Evolutionary conservation across 2,329 filamentous ascomycete species (phyloP).

Genomic region (Bipolaris oryzae): DNA sequence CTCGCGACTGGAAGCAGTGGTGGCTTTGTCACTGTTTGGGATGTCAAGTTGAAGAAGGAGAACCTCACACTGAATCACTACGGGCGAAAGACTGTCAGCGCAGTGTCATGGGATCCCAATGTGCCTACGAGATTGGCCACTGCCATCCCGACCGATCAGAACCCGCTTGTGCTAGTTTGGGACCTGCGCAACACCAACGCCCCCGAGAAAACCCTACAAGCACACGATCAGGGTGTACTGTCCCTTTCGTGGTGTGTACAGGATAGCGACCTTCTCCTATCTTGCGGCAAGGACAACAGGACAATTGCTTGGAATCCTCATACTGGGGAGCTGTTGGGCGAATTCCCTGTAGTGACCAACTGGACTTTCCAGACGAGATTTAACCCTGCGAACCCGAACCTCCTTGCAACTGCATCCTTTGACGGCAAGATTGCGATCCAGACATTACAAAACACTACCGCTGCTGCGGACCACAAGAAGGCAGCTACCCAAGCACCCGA

Average conservation of each 20-base stretch:
- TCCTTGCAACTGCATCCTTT: slow-evolving; percentile 94
- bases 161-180: slow-evolving; percentile 90
- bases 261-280: slow-evolving; percentile 86
- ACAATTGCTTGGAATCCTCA: slow-evolving; percentile 97
- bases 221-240: slow-evolving; percentile 92
- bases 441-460: slow-evolving; percentile 91
- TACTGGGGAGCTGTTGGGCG: slow-evolving; percentile 83
- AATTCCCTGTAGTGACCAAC: slow-evolving; percentile 97
- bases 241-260: slow-evolving; percentile 95
- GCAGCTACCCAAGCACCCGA: slow-evolving; percentile 69
- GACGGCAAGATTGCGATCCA: slow-evolving; percentile 95
- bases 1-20: slow-evolving; percentile 90
- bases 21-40: slow-evolving; percentile 97
- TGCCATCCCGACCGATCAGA: slow-evolving; percentile 85
- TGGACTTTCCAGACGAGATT: slow-evolving; percentile 97
- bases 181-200: slow-evolving; percentile 95
- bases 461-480: slow-evolving; percentile 68
- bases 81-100: slow-evolving; percentile 90
- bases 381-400: slow-evolving; percentile 88
- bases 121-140: slow-evolving; percentile 92
- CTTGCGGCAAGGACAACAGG: slow-evolving; percentile 94
- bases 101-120: slow-evolving; percentile 96
- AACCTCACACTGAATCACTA: slow-evolving; percentile 89
- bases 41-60: slow-evolving; percentile 96
- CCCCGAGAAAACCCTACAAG: slow-evolving; percentile 83